Base-by-base conservation (phyloP, 2,329 filamentous ascomycete genomes). In the Curvularia lunata region DNA sequence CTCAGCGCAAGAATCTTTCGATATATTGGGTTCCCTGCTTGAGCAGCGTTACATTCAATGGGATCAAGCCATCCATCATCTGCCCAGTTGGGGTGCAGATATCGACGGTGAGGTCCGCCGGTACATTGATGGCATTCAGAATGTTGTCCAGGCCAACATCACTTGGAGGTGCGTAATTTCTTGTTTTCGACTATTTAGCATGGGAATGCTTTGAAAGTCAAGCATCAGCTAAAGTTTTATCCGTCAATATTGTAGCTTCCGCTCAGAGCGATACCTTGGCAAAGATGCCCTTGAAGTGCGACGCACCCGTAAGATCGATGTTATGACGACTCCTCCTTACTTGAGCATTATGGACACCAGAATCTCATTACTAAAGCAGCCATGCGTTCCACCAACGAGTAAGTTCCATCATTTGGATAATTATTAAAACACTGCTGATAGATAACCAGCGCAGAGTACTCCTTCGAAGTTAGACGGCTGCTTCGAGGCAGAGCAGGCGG, bases 21-120 rank as follows among this genome's bases (percentile, higher is more conserved):
- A 43, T 43, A 43, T 43, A 27, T 43, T 43, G 21, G 41, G 41
- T n/a, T 43, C 41, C 23, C 13, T 43, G 41, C 41, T 43, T n/a
- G 41, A 43, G 41, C 41, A 43, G 41, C 41, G 41, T 43, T 43
- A 43, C 41, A 43, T 43, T 27, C 41, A 43, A 27, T 43, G 41
- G 41, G 41, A 43, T n/a, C 41, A 43, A 43, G 41, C 41, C 13
- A 43, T 43, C 23, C 21, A n/a, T 43, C 3, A 43, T 27, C 41
- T 43, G 41, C 41, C 41, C 5, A 43, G 41, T 43, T 43, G 41
- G 41, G 41, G 41, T 27, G 21, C 41, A 43, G 13, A 25, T 27
- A 43, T 43, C 21, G 41, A 43, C 23, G 13, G 21, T 43, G 41
- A 43, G 41, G 41, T 43, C 41, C 23, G 41, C 41, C 41, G 41